Conservation (phyloP, 2,329 filamentous ascomycete species). For the Cordyceps javanica region DNA sequence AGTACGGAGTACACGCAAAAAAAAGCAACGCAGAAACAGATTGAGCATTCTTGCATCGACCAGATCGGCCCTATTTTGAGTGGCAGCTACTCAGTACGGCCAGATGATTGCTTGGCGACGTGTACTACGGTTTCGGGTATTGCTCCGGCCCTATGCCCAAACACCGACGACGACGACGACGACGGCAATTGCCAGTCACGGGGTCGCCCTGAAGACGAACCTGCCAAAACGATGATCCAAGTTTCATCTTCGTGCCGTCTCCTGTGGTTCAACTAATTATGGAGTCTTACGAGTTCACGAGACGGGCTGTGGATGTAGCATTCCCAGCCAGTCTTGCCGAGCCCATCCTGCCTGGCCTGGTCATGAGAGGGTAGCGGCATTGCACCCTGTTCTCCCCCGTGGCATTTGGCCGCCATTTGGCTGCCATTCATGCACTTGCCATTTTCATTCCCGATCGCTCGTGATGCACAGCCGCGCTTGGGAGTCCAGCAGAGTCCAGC, state of each 20-base stretch:
- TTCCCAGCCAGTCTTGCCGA: too few species aligned
- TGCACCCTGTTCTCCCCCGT: not conserved
- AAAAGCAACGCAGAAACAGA: too few species aligned
- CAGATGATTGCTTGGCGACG: not conserved
- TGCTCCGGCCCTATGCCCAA: not conserved
- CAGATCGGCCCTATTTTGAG: not conserved
- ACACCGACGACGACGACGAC: not conserved
- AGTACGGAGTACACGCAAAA: too few species aligned
- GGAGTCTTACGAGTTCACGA: not conserved
- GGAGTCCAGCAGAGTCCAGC: too few species aligned
- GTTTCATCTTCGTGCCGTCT: not conserved
- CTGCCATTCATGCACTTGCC: not conserved
- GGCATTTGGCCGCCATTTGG: not conserved
- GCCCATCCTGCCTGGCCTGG: not conserved
- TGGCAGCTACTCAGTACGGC: too few species aligned
- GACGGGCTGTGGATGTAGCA: too few species aligned
- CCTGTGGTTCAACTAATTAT: not conserved
- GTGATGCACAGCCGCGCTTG: not conserved
- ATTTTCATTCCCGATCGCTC: not conserved
- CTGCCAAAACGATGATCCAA: not conserved
- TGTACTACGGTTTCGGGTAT: not conserved
- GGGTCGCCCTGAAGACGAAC: not conserved
- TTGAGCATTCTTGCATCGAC: not conserved
- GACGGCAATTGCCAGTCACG: not conserved
- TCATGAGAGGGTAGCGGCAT: not conserved